A percentile compares a stretch with the other conserved stretches of the same genome.
These are phyloP conservation scores for Colletotrichum gloeosporioides DNA, from an alignment of 2,329 filamentous ascomycete species.

Conservation along the genomic window DNA sequence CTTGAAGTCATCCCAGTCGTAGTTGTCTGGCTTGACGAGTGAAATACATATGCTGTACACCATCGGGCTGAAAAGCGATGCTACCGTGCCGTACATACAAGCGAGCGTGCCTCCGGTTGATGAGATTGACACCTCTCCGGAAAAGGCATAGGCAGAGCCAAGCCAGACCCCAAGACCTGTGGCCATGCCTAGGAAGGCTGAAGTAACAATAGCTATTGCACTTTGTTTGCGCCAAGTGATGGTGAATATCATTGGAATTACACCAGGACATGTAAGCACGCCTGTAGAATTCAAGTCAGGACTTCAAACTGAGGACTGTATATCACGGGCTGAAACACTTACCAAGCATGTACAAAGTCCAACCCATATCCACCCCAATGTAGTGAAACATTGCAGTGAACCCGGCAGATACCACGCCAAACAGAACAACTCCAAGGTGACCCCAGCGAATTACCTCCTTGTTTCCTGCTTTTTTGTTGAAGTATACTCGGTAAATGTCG, in stretches of 20 bases:
- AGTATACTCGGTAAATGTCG: constrained; percentile 57
- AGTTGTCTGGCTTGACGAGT: constrained; percentile 45
- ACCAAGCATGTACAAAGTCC: constrained; percentile 61
- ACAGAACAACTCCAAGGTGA: constrained; percentile 58
- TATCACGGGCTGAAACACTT: constrained; percentile 50
- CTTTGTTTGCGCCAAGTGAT: constrained; percentile 40
- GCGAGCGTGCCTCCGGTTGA: constrained; percentile 55
- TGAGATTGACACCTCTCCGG: constrained; percentile 51
- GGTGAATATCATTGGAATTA: neutral
- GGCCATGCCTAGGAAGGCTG: constrained; percentile 53
- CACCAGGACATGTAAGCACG: neutral
- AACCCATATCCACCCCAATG: constrained; percentile 57
- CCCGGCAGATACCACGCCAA: constrained; percentile 53
- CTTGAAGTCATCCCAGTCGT: constrained; percentile 42
- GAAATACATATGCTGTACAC: constrained; percentile 54
- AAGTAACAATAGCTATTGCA: constrained; percentile 51
- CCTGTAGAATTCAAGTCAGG: neutral
- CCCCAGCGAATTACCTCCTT: constrained; percentile 55
- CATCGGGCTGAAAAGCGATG: constrained; percentile 46
- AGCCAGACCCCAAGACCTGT: constrained; percentile 60
- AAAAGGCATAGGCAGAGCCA: constrained; percentile 48
- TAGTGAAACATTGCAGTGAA: constrained; percentile 60
- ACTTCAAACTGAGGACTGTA: neutral
- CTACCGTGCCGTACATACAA: constrained; percentile 58
- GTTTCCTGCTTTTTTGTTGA: constrained; percentile 51